Base-by-base conservation (phyloP, 78 protist species). In the Thecamonas trahens region DNA sequence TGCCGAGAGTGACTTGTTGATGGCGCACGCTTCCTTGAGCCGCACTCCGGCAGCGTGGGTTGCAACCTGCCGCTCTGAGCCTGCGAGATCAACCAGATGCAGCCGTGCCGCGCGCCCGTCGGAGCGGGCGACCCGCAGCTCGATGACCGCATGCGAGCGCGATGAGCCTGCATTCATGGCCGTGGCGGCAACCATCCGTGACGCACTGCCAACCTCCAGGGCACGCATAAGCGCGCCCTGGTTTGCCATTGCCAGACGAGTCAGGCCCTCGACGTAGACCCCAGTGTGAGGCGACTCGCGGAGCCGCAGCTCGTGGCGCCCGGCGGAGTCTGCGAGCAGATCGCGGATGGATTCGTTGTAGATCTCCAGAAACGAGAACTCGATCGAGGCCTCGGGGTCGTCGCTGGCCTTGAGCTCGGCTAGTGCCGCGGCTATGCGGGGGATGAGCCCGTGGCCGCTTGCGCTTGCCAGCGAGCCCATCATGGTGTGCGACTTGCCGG, bases 61-160 rank as follows among this genome's bases (percentile, higher is more conserved):
- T n/a, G n/a, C n/a, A n/a, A n/a, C n/a, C n/a, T n/a, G n/a, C n/a
- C n/a, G n/a, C n/a, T n/a, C 47, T 4, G 66, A 74, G 9, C 82
- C 83, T 18, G 76, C 81, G 11, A 75, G 67, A n/a, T 75, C 81
- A 18, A 64, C 31, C 8, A 64, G 38, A 14, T 64, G 44, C 11
- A 64, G 40, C 29, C 70, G 57, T 7, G 70, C 5, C 24, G 11
- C 0, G 3, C 44, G 35, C 49, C 29, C 39, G 8, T 26, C 69
- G n/a, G n/a, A n/a, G n/a, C n/a, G n/a, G n/a, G n/a, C n/a, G n/a
- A 79, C 59, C 38, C 7, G 14, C 34, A 71, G 42, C 11, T 72
- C 61, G 69, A 76, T 67, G 52, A 83, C 47, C 32, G 60, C 28
- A 64, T 83, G 88, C 2, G 72, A 57, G 40, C 88, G 73, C 17